Base-by-base conservation (phyloP, 2,329 filamentous ascomycete species). In the Trichoderma endophyticum region DNA sequence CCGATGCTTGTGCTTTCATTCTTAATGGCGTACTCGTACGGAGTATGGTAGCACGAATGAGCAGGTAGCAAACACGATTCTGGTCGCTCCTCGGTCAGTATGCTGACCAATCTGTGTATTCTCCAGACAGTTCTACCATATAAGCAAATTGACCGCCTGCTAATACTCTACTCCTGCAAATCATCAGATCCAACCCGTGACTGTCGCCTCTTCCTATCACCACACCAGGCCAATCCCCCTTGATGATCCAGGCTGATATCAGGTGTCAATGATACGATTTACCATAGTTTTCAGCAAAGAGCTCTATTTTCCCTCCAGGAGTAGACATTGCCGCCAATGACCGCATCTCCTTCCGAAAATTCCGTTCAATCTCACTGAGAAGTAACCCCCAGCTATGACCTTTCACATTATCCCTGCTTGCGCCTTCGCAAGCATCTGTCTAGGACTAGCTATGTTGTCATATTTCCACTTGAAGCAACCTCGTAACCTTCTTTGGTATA, bases 361-460 rank as follows among this genome's bases (percentile, higher is more conserved):
- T 7, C 43, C 43, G 48, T 43, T 18, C 4, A 18, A 21, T 30
- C 18, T 56, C 51, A 39, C 36, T 57, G 21, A 56, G 24, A 18
- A 56, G 3, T 14, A 12, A 2, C 32, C n/a, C 32, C 8, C 21
- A n/a, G 3, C 18, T 21, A 71, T 67, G 51, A 30, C 4, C 7
- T 67, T 65, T 60, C 63, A 71, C 62, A 30, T 67, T 34, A 32
- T 71, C 15, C 61, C 70, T 32, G 62, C 70, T 43, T 64, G 43
- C 28, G 21, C 26, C 21, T 71, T 71, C 54, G 24, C 62, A 34
- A 28, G 34, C 30, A n/a, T 24, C 32, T 67, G 34, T 24, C 21
- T 67, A 7, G 62, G 51, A 15, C 14, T 61, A 24, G 62, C 18
- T 18, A n/a, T 18, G 24, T 9, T 68, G 26, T 59, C 30, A 14